phyloP scores from a whole-genome alignment of 202 grass and related monocot genomes.

The Bolboschoenoplectus hybrid region DNA sequence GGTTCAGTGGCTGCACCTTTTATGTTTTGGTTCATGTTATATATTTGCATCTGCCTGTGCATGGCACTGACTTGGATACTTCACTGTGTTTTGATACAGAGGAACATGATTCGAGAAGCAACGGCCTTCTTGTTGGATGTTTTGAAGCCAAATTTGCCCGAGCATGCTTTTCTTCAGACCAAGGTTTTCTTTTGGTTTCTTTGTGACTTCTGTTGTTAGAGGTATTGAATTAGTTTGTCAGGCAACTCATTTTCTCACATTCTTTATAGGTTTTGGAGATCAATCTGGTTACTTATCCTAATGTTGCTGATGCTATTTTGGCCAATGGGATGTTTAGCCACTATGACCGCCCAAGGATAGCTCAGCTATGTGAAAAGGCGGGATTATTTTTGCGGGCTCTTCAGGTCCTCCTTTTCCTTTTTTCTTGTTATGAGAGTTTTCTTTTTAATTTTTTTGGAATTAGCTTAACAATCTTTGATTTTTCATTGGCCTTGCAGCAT shows the following conservation, averaged over 20 bases:
- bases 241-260: not conserved
- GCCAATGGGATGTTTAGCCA: slow-evolving; percentile 89
- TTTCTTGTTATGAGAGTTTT: slow-evolving; percentile 19
- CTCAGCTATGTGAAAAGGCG: slow-evolving; percentile 93
- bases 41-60: slow-evolving; percentile 11
- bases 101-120: slow-evolving; percentile 89
- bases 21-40: slow-evolving; percentile 24
- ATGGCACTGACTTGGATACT: slow-evolving; percentile 10
- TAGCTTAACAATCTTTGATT: slow-evolving; percentile 35
- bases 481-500: slow-evolving; percentile 60
- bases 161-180: slow-evolving; percentile 97
- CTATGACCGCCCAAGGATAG: slow-evolving; percentile 93
- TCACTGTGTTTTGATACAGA: slow-evolving; percentile 48
- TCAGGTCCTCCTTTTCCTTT: slow-evolving; percentile 61
- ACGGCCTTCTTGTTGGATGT: slow-evolving; percentile 95
- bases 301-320: slow-evolving; percentile 97
- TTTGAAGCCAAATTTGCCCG: slow-evolving; percentile 81
- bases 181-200: slow-evolving; percentile 58
- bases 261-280: slow-evolving; percentile 90
- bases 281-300: slow-evolving; percentile 90
- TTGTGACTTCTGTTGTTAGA: not conserved
- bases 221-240: not conserved
- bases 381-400: slow-evolving; percentile 92
- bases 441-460: slow-evolving; percentile 34
- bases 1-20: slow-evolving; percentile 46